These are phyloP conservation scores for Cunninghamia lanceolata DNA, from an alignment of 75 land plant species.

Conservation along the genomic window DNA sequence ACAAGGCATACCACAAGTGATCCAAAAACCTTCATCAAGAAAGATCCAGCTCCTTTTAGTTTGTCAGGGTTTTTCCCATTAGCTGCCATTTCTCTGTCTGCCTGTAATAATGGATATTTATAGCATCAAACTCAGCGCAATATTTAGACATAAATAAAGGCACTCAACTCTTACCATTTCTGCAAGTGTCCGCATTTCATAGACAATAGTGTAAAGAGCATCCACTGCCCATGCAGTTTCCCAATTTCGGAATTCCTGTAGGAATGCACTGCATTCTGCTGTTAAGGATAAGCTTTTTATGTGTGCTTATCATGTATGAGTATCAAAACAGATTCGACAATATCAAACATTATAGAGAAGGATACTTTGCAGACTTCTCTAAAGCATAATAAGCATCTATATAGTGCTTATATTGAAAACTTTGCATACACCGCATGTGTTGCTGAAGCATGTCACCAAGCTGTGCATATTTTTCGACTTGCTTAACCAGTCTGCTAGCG, in stretches of 20 bases:
- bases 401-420: slow-evolving; percentile 44
- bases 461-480: slow-evolving; percentile 63
- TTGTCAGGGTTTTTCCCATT: slow-evolving; percentile 85
- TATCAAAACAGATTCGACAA: not conserved
- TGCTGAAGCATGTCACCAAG: slow-evolving; percentile 62
- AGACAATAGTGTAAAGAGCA: slow-evolving; percentile 78
- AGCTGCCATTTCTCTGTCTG: slow-evolving; percentile 87
- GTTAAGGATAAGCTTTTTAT: not conserved
- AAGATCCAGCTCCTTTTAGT: slow-evolving; percentile 96
- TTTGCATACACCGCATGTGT: slow-evolving; percentile 66
- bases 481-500: slow-evolving; percentile 57
- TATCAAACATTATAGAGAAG: slow-evolving; percentile 2
- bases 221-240: slow-evolving; percentile 98
- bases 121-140: not conserved
- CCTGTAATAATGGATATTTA: slow-evolving; percentile 46
- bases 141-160: not conserved
- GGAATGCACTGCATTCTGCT: slow-evolving; percentile 66
- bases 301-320: not conserved
- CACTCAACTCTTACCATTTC: slow-evolving; percentile 57
- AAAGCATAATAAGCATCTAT: slow-evolving; percentile 74
- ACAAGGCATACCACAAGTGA: slow-evolving; percentile 77
- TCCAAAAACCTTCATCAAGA: slow-evolving; percentile 98
- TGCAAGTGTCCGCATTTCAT: slow-evolving; percentile 84
- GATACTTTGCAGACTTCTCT: slow-evolving; percentile 91
- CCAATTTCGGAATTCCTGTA: slow-evolving; percentile 99